Conservation (phyloP, 495 filamentous ascomycete genomes). For the Aspergillus ellipticus region DNA sequence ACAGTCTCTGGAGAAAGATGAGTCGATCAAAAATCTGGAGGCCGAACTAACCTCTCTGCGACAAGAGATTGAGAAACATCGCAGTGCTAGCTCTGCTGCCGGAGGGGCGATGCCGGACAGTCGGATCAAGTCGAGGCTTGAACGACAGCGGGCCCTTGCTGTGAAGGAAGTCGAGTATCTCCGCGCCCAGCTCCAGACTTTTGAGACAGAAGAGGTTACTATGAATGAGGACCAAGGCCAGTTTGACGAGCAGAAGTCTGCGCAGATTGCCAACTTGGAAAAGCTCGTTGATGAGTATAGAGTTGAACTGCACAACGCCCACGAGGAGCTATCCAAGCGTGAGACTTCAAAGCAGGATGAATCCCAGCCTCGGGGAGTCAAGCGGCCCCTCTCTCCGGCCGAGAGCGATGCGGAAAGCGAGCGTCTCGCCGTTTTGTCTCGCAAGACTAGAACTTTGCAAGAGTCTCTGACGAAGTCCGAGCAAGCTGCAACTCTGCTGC, state of each 20-base stretch:
- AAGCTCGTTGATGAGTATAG: conserved; percentile 84
- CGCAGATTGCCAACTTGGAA: conserved; percentile 79
- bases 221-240: conserved; percentile 65
- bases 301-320: conserved; percentile 69
- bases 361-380: conserved; percentile 32
- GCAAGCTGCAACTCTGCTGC: conserved; percentile 58
- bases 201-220: conserved; percentile 83
- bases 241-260: conserved; percentile 70
- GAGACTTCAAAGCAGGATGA: conserved; percentile 44
- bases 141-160: conserved; percentile 79
- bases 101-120: conserved; percentile 42
- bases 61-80: conserved; percentile 69
- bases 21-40: conserved; percentile 68
- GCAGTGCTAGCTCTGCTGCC: conserved; percentile 29
- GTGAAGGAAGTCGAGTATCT: conserved; percentile 92
- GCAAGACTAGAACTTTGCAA: conserved; percentile 84
- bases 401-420: conserved; percentile 66
- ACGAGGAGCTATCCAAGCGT: conserved; percentile 65
- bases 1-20: conserved; percentile 76
- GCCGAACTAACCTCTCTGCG: conserved; percentile 56
- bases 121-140: conserved; percentile 64
- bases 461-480: conserved; percentile 66
- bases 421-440: conserved; percentile 73
- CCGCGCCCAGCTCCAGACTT: conserved; percentile 85
- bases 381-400: conserved; percentile 53